Evolutionary conservation across 2,329 filamentous ascomycete species (phyloP).

Genomic region (Fusarium paranaense): DNA sequence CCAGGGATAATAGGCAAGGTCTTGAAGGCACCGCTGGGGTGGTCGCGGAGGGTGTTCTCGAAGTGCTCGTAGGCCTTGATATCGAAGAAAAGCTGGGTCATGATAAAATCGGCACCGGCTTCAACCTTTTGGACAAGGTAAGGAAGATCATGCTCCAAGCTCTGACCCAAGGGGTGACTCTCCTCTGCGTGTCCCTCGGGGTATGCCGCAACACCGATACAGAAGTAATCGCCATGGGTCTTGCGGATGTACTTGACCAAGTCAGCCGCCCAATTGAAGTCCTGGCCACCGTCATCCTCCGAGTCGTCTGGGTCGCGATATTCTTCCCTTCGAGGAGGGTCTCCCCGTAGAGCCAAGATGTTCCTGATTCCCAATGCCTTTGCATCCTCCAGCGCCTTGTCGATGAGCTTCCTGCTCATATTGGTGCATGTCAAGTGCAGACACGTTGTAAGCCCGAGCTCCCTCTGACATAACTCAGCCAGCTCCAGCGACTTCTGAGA

Average conservation of each 20-base stretch:
- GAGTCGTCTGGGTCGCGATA: constrained; percentile 73
- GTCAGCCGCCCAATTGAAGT: constrained; percentile 91
- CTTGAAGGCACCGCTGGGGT: constrained; percentile 88
- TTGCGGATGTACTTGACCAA: constrained; percentile 89
- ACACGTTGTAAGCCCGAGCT: constrained; percentile 92
- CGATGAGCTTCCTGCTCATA: constrained; percentile 88
- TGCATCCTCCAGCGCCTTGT: constrained; percentile 89
- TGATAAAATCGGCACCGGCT: constrained; percentile 96
- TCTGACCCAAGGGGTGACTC: constrained; percentile 78
- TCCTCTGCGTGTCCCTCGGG: constrained; percentile 96
- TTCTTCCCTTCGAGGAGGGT: constrained; percentile 89
- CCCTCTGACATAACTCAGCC: constrained; percentile 93
- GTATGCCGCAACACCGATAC: constrained; percentile 93
- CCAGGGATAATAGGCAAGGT: constrained; percentile 91
- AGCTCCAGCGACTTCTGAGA: constrained; percentile 91
- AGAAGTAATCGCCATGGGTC: constrained; percentile 93
- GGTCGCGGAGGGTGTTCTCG: constrained; percentile 79
- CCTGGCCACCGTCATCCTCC: constrained; percentile 74
- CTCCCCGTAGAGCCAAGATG: constrained; percentile 90
- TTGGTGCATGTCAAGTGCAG: constrained; percentile 98
- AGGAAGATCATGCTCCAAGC: constrained; percentile 83
- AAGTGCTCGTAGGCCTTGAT: constrained; percentile 84
- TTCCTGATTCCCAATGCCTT: constrained; percentile 93
- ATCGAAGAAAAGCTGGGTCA: constrained; percentile 98
- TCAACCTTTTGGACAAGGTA: constrained; percentile 90